Evolutionary conservation across 2,329 filamentous ascomycete species (phyloP).

Genomic region (Ophiostoma montium): DNA sequence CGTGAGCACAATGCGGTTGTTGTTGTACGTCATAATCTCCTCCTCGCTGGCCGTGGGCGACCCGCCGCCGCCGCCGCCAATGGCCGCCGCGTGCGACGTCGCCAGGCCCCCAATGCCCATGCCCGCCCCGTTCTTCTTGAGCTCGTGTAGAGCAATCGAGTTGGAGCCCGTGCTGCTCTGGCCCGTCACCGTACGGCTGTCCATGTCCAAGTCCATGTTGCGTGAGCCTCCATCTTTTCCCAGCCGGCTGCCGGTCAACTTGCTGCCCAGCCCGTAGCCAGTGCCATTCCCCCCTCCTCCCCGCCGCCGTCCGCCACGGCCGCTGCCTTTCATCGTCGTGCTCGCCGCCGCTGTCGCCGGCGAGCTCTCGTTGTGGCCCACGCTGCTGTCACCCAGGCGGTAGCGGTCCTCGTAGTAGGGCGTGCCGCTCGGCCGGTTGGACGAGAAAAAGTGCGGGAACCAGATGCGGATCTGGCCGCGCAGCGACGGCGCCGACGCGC

Average conservation of each 20-base stretch:
- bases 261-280: slow-evolving; percentile 9
- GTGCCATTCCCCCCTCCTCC: slow-evolving; percentile 1
- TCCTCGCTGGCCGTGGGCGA: slow-evolving; percentile 23
- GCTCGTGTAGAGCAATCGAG: slow-evolving; percentile 16
- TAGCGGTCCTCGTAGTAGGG: slow-evolving; percentile 8
- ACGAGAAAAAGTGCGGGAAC: slow-evolving; percentile 14
- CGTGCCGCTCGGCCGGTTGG: slow-evolving; percentile 3
- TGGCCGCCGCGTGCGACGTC: slow-evolving; percentile 20
- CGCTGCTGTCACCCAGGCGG: slow-evolving; percentile 2
- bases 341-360: no score
- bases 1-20: slow-evolving; percentile 22
- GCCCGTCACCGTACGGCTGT: background rate
- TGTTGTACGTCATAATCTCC: slow-evolving; percentile 25
- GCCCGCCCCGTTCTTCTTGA: slow-evolving; percentile 10
- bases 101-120: slow-evolving; percentile 8
- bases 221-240: background rate
- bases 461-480: slow-evolving; percentile 12
- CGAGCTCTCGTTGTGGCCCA: background rate
- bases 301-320: no score
- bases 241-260: slow-evolving; percentile 7
- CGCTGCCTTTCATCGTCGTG: no score
- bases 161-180: background rate
- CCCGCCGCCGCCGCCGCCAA: slow-evolving; percentile 17
- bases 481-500: slow-evolving; percentile 21
- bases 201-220: background rate